Conservation (phyloP, 192 early-diverging fungal species). For the Gaertneriomyces semiglobifer region DNA sequence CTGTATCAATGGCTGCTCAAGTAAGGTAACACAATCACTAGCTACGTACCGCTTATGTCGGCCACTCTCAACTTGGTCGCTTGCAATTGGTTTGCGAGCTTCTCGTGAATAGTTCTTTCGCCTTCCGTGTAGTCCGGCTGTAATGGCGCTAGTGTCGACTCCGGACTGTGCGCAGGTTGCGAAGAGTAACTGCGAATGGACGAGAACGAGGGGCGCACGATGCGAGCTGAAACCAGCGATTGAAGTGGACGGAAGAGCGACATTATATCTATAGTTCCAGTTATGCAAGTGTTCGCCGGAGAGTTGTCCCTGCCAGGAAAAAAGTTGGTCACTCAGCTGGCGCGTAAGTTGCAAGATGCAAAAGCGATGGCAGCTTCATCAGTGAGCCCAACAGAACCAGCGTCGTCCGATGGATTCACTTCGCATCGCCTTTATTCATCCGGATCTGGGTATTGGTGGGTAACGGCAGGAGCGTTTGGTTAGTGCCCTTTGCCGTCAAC, state of each 20-base stretch:
- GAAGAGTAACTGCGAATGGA: too few relatives aligned
- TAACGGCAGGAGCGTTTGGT: background rate
- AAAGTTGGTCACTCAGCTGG: too few relatives aligned
- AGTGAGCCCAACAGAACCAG: too few relatives aligned
- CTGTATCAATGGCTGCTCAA: background rate
- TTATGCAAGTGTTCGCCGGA: too few relatives aligned
- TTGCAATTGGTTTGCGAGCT: constrained; percentile 63
- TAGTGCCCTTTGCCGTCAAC: background rate
- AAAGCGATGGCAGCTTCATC: too few relatives aligned
- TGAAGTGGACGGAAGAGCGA: too few relatives aligned
- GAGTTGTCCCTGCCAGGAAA: too few relatives aligned
- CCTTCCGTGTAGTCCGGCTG: constrained; percentile 46
- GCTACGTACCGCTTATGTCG: constrained; percentile 73
- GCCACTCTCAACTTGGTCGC: constrained; percentile 70
- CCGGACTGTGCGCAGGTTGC: background rate
- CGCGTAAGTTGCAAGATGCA: too few relatives aligned
- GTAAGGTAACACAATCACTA: background rate
- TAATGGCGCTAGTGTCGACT: constrained; percentile 10
- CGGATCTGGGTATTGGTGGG: constrained; percentile 88
- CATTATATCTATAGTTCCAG: too few relatives aligned
- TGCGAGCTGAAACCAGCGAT: too few relatives aligned
- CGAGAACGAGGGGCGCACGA: too few relatives aligned
- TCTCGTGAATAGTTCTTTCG: constrained; percentile 72
- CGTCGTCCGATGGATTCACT: background rate
- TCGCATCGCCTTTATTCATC: constrained; percentile 80